Base-by-base conservation (phyloP, 2,329 filamentous ascomycete genomes). In the Botrytis elliptica region DNA sequence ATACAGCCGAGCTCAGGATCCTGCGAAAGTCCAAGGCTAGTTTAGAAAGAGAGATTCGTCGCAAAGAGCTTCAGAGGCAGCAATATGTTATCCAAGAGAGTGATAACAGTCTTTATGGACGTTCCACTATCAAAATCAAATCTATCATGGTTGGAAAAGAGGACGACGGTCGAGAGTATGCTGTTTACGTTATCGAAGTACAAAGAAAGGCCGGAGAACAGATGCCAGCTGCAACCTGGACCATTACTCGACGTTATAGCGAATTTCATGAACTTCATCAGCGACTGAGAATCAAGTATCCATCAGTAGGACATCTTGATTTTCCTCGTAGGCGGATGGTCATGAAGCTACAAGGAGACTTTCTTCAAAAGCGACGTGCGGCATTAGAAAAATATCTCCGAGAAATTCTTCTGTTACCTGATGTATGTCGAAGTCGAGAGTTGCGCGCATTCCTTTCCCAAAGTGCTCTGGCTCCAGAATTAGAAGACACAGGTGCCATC, bases 61-160 rank as follows among this genome's bases (percentile, higher is more conserved):
- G 95, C 49, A 99, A 98, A 81, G 95, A 98, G 82, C 88, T 99
- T 80, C 96, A 99, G 81, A 89, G 95, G 70, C 96, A 97, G 82
- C 97, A 99, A 81, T 99, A 99, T 79, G 93, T 97, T 64, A 90
- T 98, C 12, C 96, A 99, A 83, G 96, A 99, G 83, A 98, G 94
- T 80, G 97, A 99, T 81, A 99, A 97, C 82, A 97, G 94, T 82
- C 86, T 99, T 38, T 98, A 97, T 79, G 96, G 96, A 3, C 92
- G 95, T 29, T 95, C 96, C 3, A 93, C 90, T 0, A 90, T 98
- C 78, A 92, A 89, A 78, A 98, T 99, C 81, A 96, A 96, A 80
- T 93, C 93, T 0, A 95, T 97, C 71, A 94, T 97, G 84, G 93
- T 98, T 22, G 95, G 94, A 9, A 92, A 91, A 75, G 96, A 98